Evolutionary conservation across 805 yeast genomes (phyloP).

Genomic region (Candida sphagnicola): DNA sequence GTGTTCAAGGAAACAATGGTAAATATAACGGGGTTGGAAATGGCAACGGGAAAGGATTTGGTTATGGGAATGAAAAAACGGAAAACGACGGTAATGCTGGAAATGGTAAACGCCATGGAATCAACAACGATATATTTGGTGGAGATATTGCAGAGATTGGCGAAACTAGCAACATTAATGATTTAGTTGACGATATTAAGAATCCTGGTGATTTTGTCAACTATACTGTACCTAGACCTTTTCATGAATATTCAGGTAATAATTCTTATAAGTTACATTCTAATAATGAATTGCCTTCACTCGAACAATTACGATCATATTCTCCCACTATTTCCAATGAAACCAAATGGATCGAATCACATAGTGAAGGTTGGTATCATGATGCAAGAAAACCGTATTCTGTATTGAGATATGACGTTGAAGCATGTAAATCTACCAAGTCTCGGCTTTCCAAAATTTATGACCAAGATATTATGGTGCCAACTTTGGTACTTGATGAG

Average conservation of each 20-base stretch:
- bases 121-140: too few relatives aligned
- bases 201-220: not conserved
- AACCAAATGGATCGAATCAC: constrained; percentile 1
- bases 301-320: not conserved
- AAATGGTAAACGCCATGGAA: too few relatives aligned
- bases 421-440: constrained; percentile 10
- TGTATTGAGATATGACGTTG: constrained; percentile 18
- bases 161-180: too few relatives aligned
- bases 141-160: too few relatives aligned
- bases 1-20: too few relatives aligned
- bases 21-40: too few relatives aligned
- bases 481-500: constrained; percentile 20
- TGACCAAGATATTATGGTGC: constrained; percentile 17
- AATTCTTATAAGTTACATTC: not conserved
- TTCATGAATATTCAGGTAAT: not conserved
- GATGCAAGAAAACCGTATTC: constrained; percentile 23
- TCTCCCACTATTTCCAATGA: not conserved
- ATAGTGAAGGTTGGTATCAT: constrained; percentile 23
- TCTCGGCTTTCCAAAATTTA: constrained; percentile 9
- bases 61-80: too few relatives aligned
- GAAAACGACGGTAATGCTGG: too few relatives aligned
- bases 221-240: not conserved
- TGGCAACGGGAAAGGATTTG: too few relatives aligned
- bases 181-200: too few relatives aligned
- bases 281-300: not conserved